A percentile compares a stretch with the other conserved stretches of the same genome.
phyloP scores from a whole-genome alignment of 148 eudicot species.

The Camellia japonica region DNA sequence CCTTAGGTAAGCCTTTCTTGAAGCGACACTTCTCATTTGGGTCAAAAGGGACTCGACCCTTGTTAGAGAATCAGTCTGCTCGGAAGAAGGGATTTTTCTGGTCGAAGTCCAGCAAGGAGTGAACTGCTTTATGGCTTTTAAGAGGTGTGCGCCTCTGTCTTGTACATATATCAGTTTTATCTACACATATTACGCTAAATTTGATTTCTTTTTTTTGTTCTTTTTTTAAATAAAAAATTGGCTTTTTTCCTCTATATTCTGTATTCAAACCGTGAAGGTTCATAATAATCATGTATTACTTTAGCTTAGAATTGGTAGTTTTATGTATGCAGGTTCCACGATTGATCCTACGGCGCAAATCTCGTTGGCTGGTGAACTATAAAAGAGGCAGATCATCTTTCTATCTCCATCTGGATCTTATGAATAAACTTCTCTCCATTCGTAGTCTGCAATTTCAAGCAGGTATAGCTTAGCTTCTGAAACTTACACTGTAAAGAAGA shows the following conservation, averaged over 20 bases:
- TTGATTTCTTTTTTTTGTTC: background rate
- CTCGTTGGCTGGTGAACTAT: background rate
- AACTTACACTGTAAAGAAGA: slow-evolving; percentile 29
- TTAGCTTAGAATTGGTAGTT: background rate
- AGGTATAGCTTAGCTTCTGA: slow-evolving; percentile 12
- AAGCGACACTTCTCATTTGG: slow-evolving; percentile 86
- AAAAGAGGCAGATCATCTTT: background rate
- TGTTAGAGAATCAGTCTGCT: slow-evolving; percentile 40
- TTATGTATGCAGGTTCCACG: slow-evolving; percentile 18
- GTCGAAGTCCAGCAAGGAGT: slow-evolving; percentile 76
- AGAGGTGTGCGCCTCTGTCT: slow-evolving; percentile 3
- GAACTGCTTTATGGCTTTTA: slow-evolving; percentile 28
- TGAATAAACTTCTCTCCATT: slow-evolving; percentile 10
- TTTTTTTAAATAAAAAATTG: background rate
- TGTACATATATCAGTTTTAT: background rate
- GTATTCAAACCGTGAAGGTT: background rate
- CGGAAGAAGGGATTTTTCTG: slow-evolving; percentile 76
- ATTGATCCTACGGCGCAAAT: background rate
- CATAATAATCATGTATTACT: background rate
- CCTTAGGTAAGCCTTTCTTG: slow-evolving; percentile 67
- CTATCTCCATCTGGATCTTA: background rate
- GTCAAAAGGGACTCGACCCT: slow-evolving; percentile 45
- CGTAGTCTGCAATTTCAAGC: slow-evolving; percentile 9
- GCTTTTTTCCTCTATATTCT: background rate
- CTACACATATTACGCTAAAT: background rate